Evolutionary conservation across 495 filamentous ascomycete genomes (phyloP).

Genomic region (Daldinia grandis): DNA sequence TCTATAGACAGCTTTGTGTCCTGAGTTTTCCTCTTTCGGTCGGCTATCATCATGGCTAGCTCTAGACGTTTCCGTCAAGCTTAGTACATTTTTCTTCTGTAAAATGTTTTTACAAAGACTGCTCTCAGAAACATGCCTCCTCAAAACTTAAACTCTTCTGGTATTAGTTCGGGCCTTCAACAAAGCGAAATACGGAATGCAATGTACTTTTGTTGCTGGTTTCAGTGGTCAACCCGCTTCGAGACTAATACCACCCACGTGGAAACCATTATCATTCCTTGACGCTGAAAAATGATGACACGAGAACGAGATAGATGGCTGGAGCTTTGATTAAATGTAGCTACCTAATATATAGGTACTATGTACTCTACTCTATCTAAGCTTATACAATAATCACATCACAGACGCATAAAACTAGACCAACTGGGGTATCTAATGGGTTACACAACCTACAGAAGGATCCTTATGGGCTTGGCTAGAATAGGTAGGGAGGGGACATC

Average conservation of each 20-base stretch:
- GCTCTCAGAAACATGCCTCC: background rate
- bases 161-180: background rate
- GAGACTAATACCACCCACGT: background rate
- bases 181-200: slow-evolving; percentile 31
- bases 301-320: background rate
- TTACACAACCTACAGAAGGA: background rate
- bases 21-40: slow-evolving; percentile 29
- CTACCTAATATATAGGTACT: background rate
- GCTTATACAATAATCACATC: background rate
- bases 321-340: slow-evolving; percentile 1
- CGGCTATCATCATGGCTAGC: slow-evolving; percentile 1
- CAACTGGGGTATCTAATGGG: background rate
- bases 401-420: background rate
- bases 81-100: background rate
- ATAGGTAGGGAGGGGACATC: background rate
- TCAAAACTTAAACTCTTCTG: background rate
- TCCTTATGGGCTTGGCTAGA: background rate
- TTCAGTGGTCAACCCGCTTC: slow-evolving; percentile 24
- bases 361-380: slow-evolving; percentile 19
- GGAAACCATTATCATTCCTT: background rate
- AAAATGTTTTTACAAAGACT: slow-evolving; percentile 17
- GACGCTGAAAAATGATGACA: background rate
- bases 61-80: slow-evolving; percentile 34
- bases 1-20: slow-evolving; percentile 26
- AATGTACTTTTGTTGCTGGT: slow-evolving; percentile 13